Base-by-base conservation (phyloP, 2,329 filamentous ascomycete species). In the Arachnomyces sp. region DNA sequence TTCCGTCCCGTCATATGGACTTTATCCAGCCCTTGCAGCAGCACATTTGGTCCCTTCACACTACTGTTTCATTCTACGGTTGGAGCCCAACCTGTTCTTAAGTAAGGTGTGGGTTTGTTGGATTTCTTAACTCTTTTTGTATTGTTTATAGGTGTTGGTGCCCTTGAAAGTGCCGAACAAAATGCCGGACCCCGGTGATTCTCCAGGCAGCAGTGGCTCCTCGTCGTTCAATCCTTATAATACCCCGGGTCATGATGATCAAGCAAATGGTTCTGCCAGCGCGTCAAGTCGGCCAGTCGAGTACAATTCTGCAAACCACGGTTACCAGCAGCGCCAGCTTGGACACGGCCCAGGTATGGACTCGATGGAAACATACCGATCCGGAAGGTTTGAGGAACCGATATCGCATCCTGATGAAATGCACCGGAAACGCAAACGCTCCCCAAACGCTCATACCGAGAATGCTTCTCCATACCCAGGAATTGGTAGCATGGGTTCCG, bases 221-320 rank as follows among this genome's bases (percentile, higher is more conserved):
- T 48, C 45, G 36, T 47, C 47, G 16, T 51, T 49, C 43, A 42
- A 49, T 37, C 45, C 47, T 15, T 46, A 49, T 37, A 42, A 40
- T 31, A 28, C 42, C 31, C 35, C 44, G 43, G 39, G 34, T 14
- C 41, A 34, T 28, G 41, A 45, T 38, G 44, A 35, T 39, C 30
- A 37, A n/a, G 29, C 25, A 25, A 28, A 12, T 30, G 16, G 16
- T 34, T 9, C 31, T 13, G 8, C 20, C 9, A 25, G 20, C 20
- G 9, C 20, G 9, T 25, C 9, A 25, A 9, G 20, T 37, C 9
- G 31, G 28, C 7, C 34, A 13, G 28, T 14, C 31, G 38, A 40
- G 31, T 8, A 25, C 13, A 40, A 30, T 28, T 2, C 38, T 29
- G 11, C 39, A 15, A n/a, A 17, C 6, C 17, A 17, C 20, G 31